Evolutionary conservation across 768 basidiomycete genomes (phyloP).

Genomic region (Russula abietina): DNA sequence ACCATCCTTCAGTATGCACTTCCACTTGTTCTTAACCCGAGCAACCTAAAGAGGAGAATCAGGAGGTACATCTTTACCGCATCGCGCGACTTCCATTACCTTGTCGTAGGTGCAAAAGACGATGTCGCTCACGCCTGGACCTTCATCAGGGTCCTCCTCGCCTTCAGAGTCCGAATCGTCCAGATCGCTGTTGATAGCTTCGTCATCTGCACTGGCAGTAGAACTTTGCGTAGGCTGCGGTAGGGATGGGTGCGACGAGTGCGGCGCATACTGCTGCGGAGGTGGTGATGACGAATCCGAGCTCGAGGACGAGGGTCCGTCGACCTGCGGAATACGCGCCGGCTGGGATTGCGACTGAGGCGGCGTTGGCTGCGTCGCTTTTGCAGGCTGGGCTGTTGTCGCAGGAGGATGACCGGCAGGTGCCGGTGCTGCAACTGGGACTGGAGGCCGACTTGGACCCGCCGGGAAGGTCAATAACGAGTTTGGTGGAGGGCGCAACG

Average conservation of each 20-base stretch:
- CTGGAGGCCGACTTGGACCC: slow-evolving; percentile 37
- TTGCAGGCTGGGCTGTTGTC: slow-evolving; percentile 25
- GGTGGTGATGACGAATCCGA: slow-evolving; percentile 71
- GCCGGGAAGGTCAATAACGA: slow-evolving; percentile 20
- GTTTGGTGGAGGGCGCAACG: slow-evolving; percentile 26
- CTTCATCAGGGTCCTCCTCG: slow-evolving; percentile 79
- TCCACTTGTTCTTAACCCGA: slow-evolving; percentile 99
- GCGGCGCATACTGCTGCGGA: slow-evolving; percentile 54
- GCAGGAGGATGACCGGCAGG: slow-evolving; percentile 40
- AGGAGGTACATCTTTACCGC: slow-evolving; percentile 5
- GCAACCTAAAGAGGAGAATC: slow-evolving; percentile 58
- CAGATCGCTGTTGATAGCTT: slow-evolving; percentile 93
- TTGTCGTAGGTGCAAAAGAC: slow-evolving; percentile 99
- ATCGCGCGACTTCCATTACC: slow-evolving; percentile 40
- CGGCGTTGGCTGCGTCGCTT: slow-evolving; percentile 13
- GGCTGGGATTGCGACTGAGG: slow-evolving; percentile 16
- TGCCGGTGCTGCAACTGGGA: slow-evolving; percentile 41
- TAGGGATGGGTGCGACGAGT: slow-evolving; percentile 66
- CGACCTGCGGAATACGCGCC: slow-evolving; percentile 72
- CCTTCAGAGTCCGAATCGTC: slow-evolving; percentile 91
- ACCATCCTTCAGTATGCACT: slow-evolving; percentile 94
- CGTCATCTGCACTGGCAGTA: slow-evolving; percentile 45
- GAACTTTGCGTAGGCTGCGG: slow-evolving; percentile 51
- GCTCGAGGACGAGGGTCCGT: slow-evolving; percentile 64
- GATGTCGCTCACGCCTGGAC: slow-evolving; percentile 76